These are phyloP conservation scores for Lentinula aciculospora DNA, from an alignment of 768 basidiomycete species.

Conservation along the genomic window DNA sequence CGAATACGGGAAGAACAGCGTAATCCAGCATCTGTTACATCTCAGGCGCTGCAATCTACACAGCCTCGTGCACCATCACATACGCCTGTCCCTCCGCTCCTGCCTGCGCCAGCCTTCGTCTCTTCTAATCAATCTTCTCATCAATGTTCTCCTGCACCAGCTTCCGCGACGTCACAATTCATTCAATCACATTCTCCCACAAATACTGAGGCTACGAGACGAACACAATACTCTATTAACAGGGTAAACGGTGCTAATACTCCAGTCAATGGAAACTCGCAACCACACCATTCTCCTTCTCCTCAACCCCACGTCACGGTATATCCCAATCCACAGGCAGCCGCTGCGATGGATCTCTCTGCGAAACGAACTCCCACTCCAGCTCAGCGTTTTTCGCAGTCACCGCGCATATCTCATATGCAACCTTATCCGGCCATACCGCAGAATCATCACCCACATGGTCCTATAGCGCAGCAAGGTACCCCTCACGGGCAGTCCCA, in stretches of 20 bases:
- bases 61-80: slow-evolving; percentile 20
- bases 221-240: slow-evolving; percentile 18
- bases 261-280: slow-evolving; percentile 27
- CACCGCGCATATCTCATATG: slow-evolving; percentile 16
- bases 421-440: slow-evolving; percentile 6
- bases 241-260: slow-evolving; percentile 25
- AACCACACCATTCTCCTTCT: slow-evolving; percentile 18
- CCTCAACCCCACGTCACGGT: slow-evolving; percentile 26
- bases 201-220: slow-evolving; percentile 24
- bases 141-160: slow-evolving; percentile 11
- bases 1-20: slow-evolving; percentile 8
- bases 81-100: slow-evolving; percentile 21
- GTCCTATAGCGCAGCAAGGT: background rate
- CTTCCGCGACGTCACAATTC: slow-evolving; percentile 17
- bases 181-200: slow-evolving; percentile 26
- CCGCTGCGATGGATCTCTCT: slow-evolving; percentile 18
- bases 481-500: background rate
- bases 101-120: slow-evolving; percentile 3
- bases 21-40: background rate
- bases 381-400: slow-evolving; percentile 19
- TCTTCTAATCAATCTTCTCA: background rate
- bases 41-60: slow-evolving; percentile 16
- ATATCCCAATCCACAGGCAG: slow-evolving; percentile 28
- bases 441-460: background rate
- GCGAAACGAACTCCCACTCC: slow-evolving; percentile 30